Evolutionary conservation across 2,329 filamentous ascomycete species (phyloP).

Genomic region (Ceratocystis lukuohia): DNA sequence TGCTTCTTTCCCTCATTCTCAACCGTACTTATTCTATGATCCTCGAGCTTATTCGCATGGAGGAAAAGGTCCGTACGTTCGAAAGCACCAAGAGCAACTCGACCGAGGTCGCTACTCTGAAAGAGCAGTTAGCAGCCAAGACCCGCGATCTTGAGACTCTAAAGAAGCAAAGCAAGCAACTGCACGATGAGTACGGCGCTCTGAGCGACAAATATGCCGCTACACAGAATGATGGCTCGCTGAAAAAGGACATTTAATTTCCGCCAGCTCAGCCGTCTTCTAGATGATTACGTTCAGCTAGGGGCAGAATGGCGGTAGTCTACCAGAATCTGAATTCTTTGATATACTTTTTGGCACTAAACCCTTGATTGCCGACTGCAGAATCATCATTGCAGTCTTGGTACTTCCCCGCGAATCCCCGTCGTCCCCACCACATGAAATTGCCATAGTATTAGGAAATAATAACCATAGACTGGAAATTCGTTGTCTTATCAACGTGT

Average conservation of each 20-base stretch:
- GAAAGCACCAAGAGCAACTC: conserved; percentile 50
- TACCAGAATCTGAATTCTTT: too few species aligned
- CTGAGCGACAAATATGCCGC: conserved; percentile 69
- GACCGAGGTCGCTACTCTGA: conserved; percentile 59
- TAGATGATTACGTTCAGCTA: too few species aligned
- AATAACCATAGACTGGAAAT: neutral
- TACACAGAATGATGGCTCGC: conserved; percentile 36
- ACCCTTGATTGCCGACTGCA: too few species aligned
- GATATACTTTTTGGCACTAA: too few species aligned
- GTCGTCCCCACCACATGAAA: neutral
- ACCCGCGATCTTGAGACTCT: conserved; percentile 72
- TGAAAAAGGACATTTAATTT: conserved; percentile 45
- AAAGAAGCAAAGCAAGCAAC: conserved; percentile 81
- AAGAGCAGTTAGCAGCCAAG: conserved; percentile 61
- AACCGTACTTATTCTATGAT: conserved; percentile 99
- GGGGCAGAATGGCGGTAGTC: too few species aligned
- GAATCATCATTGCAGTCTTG: too few species aligned
- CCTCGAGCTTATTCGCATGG: conserved; percentile 75
- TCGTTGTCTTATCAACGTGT: too few species aligned
- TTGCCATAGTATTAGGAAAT: neutral
- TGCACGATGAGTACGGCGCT: conserved; percentile 73
- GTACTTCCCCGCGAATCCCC: too few species aligned
- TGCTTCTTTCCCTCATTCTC: conserved; percentile 95
- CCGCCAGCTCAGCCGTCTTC: too few species aligned
- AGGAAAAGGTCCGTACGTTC: conserved; percentile 77